Base-by-base conservation (phyloP, 768 basidiomycete genomes). In the Russula sp. region DNA sequence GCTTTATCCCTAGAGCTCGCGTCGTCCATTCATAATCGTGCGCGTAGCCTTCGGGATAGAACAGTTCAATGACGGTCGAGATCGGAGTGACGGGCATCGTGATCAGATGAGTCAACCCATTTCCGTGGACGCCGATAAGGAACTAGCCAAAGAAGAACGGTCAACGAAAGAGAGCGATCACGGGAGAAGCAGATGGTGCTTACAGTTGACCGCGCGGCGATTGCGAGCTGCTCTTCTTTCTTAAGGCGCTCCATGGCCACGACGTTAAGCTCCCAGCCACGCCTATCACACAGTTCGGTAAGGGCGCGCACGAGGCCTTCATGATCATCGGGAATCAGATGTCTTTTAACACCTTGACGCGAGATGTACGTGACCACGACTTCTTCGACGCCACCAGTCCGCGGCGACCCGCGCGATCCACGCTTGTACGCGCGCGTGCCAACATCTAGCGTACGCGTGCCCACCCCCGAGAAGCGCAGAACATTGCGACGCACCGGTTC, bases 21-120 rank as follows among this genome's bases (percentile, higher is more conserved):
- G 86, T 71, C 0, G 91, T 93, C 85, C 90, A 94, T 68, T 91
- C 84, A 70, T 93, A 93, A 69, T 93, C 92, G 68, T 88, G 86
- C 32, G 91, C 86, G 70, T 90, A 93, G 0, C 90, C 92, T 3
- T 72, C 77, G 0, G 90, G 90, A 69, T 79, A 88, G 74, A 94
- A 90, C 14, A 94, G 82, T 73, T 94, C 91, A 65, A 94, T 87
- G 20, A 94, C 89, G 6, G 89, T 85, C 6, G 88, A 84, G n/a
- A 83, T 72, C 0, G 82, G 82, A 4, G 85, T 88, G 1, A 81
- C 80, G 22, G 87, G 83, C 90, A 93, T 92, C 76, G 87, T 84
- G 46, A 93, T 79, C n/a, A 93, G 78, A 68, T 92, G 90, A 9
- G 90, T 88, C 0, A 94, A 78, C 7, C 90, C 90, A 66, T 91